Conservation (phyloP, 192 early-diverging fungal genomes). For the Coemansia sp. region DNA sequence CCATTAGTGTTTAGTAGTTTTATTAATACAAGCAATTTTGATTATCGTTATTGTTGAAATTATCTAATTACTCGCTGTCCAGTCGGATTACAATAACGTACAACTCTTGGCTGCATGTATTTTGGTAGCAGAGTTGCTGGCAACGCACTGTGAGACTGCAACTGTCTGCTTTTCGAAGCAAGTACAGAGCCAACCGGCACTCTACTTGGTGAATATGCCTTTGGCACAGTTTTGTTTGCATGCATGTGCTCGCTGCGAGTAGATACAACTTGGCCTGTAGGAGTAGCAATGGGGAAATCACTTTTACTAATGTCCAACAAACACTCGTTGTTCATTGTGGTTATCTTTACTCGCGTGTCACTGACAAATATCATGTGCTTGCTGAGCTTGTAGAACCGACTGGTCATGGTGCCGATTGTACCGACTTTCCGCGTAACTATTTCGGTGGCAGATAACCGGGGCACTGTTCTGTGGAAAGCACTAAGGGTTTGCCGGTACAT, state of each 20-base stretch:
- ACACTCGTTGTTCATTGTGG: conserved; percentile 9
- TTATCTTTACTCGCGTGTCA: conserved; percentile 8
- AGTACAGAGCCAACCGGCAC: too few species aligned
- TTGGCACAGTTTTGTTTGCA: too few species aligned
- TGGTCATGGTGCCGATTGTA: conserved; percentile 5
- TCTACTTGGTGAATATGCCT: too few species aligned
- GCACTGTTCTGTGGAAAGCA: conserved; percentile 1
- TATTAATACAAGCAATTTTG: too few species aligned
- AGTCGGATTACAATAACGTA: too few species aligned
- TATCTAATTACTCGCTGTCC: too few species aligned
- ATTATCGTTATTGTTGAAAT: too few species aligned
- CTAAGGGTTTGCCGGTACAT: background rate
- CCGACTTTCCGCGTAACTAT: conserved; percentile 1
- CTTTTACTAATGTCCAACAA: background rate
- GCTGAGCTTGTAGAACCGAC: conserved; percentile 11
- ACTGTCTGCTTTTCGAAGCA: too few species aligned
- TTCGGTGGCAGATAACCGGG: conserved; percentile 1
- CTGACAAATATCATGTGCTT: conserved; percentile 4
- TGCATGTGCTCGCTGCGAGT: background rate
- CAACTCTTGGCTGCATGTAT: too few species aligned
- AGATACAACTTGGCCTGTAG: background rate
- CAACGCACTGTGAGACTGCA: too few species aligned
- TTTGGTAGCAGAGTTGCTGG: too few species aligned
- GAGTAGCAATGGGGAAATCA: background rate
- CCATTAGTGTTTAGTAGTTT: too few species aligned